A percentile compares a stretch with the other conserved stretches of the same genome.
Evolutionary conservation across 148 eudicot genomes (phyloP).

Genomic region (Spergularia marina): DNA sequence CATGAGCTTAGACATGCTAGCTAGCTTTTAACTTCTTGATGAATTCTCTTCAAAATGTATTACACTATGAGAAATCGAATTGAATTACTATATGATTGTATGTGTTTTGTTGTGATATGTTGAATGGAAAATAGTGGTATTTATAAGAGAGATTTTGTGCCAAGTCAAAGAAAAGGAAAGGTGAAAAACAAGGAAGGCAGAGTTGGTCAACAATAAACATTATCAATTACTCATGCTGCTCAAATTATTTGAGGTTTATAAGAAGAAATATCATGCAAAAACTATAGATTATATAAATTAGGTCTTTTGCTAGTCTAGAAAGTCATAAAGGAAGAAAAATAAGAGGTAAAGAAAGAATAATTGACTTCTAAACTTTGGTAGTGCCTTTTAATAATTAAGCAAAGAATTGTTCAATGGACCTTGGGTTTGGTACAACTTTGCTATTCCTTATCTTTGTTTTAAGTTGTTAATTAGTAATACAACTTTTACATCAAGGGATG

Average conservation of each 20-base stretch:
- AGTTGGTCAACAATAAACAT: constrained; percentile 16
- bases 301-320: too few species aligned
- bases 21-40: not conserved
- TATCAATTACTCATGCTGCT: not conserved
- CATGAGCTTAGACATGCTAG: constrained; percentile 3
- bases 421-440: too few species aligned
- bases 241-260: constrained; percentile 5
- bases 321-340: too few species aligned
- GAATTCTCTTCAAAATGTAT: not conserved
- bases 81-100: not conserved
- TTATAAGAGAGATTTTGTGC: constrained; percentile 6
- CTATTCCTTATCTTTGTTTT: too few species aligned
- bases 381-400: too few species aligned
- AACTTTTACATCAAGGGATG: not conserved
- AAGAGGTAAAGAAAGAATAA: too few species aligned
- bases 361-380: too few species aligned
- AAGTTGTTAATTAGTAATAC: not conserved
- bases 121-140: not conserved
- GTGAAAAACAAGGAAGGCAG: constrained; percentile 6
- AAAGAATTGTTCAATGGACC: too few species aligned
- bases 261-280: not conserved
- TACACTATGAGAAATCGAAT: not conserved
- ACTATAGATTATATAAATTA: too few species aligned
- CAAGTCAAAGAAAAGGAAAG: constrained; percentile 17
- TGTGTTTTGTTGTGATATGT: constrained; percentile 8